A percentile compares a stretch with the other conserved stretches of the same genome.
These are phyloP conservation scores for carrot (Daucus carota) DNA, from an alignment of 129 eudicot species.

Conservation along the genomic window DH1_v3.0 NC_030385.2:42515001-42515500, in stretches of 20 bases:
- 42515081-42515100: slow-evolving; percentile 45
- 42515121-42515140: slow-evolving; percentile 43
- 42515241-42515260: slow-evolving; percentile 44
- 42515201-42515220: slow-evolving; percentile 30
- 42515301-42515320: slow-evolving; percentile 44
- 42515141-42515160: slow-evolving; percentile 13
- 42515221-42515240: slow-evolving; percentile 30
- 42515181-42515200: slow-evolving; percentile 44
- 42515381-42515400: slow-evolving; percentile 47
- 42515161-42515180: slow-evolving; percentile 34
- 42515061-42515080: slow-evolving; percentile 46
- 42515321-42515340: slow-evolving; percentile 53
- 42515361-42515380: slow-evolving; percentile 63
- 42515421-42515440: slow-evolving; percentile 30
- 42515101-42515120: slow-evolving; percentile 61
- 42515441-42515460: slow-evolving; percentile 10
- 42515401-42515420: slow-evolving; percentile 45
- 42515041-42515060: slow-evolving; percentile 26
- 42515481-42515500: slow-evolving; percentile 22
- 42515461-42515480: background rate
- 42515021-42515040: slow-evolving; percentile 23
- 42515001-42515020: slow-evolving; percentile 27
- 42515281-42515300: slow-evolving; percentile 39
- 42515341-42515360: slow-evolving; percentile 44
- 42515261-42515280: slow-evolving; percentile 35